Conservation (phyloP, 208 protist species). For the Leishmania tarentolae region DNA sequence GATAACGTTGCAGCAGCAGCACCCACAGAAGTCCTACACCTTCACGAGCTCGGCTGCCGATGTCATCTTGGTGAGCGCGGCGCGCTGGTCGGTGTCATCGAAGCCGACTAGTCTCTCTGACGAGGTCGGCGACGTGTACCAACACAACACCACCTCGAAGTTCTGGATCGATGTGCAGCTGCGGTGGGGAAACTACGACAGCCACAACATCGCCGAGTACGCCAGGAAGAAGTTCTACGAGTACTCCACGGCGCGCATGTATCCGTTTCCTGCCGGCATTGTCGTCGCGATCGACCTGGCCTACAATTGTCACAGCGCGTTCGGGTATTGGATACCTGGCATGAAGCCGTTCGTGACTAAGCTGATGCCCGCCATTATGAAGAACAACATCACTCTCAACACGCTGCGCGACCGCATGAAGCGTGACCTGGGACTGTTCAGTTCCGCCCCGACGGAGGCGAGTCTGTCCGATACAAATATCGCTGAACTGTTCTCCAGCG, state of each 20-base stretch:
- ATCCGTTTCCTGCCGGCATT: slow-evolving; percentile 99
- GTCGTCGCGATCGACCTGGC: slow-evolving; percentile 99
- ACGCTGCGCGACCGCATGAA: slow-evolving; percentile 99
- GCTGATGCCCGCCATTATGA: slow-evolving; percentile 99
- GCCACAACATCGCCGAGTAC: slow-evolving; percentile 99
- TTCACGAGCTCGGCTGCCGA: slow-evolving; percentile 96
- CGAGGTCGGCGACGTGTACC: slow-evolving; percentile 77
- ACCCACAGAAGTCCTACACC: slow-evolving; percentile 93
- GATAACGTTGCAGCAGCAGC: slow-evolving; percentile 98
- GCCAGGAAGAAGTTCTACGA: slow-evolving; percentile 99
- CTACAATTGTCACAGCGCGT: slow-evolving; percentile 99
- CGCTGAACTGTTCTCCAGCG: slow-evolving; percentile 99
- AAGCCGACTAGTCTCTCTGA: slow-evolving; percentile 87
- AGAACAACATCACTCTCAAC: slow-evolving; percentile 99
- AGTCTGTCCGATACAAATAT: slow-evolving; percentile 99
- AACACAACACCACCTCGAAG: slow-evolving; percentile 92
- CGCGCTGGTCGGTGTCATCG: slow-evolving; percentile 95
- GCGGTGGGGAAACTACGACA: slow-evolving; percentile 99
- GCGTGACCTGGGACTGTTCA: slow-evolving; percentile 99
- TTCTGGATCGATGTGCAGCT: slow-evolving; percentile 99
- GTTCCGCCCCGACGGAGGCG: slow-evolving; percentile 99
- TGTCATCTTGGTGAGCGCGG: slow-evolving; percentile 96
- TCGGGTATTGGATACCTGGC: slow-evolving; percentile 99
- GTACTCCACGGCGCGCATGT: slow-evolving; percentile 99
- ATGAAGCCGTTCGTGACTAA: slow-evolving; percentile 98